Percentiles rank a stretch among this genome's conserved stretches.
These are phyloP conservation scores for Xylariaceae sp. DNA, from an alignment of 2,329 filamentous ascomycete species.

Conservation along the genomic window DNA sequence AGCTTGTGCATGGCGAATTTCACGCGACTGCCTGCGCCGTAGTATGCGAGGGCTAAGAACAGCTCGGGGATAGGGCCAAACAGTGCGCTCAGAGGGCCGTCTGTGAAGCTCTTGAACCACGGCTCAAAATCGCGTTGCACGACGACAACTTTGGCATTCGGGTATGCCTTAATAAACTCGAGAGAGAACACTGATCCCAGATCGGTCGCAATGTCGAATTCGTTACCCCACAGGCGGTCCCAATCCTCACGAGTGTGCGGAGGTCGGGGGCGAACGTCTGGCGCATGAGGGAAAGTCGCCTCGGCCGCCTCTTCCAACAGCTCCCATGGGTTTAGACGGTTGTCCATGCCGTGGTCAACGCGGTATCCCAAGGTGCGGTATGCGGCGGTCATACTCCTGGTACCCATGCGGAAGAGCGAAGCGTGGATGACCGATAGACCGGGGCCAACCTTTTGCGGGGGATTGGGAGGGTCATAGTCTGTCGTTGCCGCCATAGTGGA, in stretches of 20 bases:
- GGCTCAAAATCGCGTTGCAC: conserved; percentile 24
- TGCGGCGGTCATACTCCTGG: conserved; percentile 18
- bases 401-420: conserved; percentile 25
- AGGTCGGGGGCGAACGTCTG: conserved; percentile 1
- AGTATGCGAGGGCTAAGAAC: conserved; percentile 9
- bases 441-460: no score
- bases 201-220: conserved; percentile 23
- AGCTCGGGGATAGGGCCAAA: conserved; percentile 1
- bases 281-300: conserved; percentile 17
- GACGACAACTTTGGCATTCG: conserved; percentile 25
- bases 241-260: conserved; percentile 16
- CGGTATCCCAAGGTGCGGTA: conserved; percentile 24
- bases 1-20: conserved; percentile 23
- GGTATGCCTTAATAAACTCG: conserved; percentile 21
- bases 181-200: conserved; percentile 14
- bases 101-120: conserved; percentile 25
- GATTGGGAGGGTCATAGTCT: no score
- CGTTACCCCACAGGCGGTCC: conserved; percentile 21
- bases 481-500: no score
- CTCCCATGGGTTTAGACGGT: conserved; percentile 10
- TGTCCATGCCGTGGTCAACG: conserved; percentile 11
- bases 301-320: conserved; percentile 25
- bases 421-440: conserved; percentile 23
- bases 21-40: conserved; percentile 9
- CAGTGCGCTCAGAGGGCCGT: conserved; percentile 9